Evolutionary conservation across 768 basidiomycete species (phyloP), one percentile per base, ranked within the genome.

Genomic region (Tulasnella sp.): DNA sequence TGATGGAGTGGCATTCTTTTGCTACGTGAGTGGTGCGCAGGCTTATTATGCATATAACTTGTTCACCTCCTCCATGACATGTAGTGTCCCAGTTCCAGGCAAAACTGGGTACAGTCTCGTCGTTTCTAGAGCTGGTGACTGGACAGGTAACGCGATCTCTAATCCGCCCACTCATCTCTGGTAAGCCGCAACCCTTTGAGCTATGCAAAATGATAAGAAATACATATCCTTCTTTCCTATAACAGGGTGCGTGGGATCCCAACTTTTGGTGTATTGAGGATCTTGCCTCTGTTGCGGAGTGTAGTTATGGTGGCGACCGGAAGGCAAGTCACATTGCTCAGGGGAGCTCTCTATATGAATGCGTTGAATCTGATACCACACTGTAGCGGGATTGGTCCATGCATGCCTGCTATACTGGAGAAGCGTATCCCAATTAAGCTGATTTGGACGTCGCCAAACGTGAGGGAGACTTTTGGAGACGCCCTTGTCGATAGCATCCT

Each of bases 361-460:
- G n/a, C n/a, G n/a, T n/a, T n/a, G n/a, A n/a, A n/a, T n/a, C n/a
- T n/a, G n/a, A n/a, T n/a, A n/a, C n/a, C n/a, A n/a, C n/a, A n/a
- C 19, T 80, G 78, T 3, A 75, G 73, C n/a, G 79, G 79, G 45
- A 81, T 82, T 60, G 81, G 80, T 2, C 80, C 80, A 12, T 80
- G 78, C 65, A 75, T 77, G 2, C 77, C 79, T 0, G 73, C 73
- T 53, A 76, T 82, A 58, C 65, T 82, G 53, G 79, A 75, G 58
- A 69, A 74, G 63, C 70, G 73, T 24, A 70, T 79, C 7, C 79
- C 80, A 3, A 78, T 79, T 49, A 73, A 75, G 17, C 72, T 82
- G 30, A 72, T 83, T 19, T 81, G 80, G 80, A 80, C 80, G 0
- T 76, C 79, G n/a, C 80, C 80, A 1, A 75, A 80, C 61, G 78